Conservation (phyloP, 1,139 yeast species). For the Blastobotrys arbuscula region DNA sequence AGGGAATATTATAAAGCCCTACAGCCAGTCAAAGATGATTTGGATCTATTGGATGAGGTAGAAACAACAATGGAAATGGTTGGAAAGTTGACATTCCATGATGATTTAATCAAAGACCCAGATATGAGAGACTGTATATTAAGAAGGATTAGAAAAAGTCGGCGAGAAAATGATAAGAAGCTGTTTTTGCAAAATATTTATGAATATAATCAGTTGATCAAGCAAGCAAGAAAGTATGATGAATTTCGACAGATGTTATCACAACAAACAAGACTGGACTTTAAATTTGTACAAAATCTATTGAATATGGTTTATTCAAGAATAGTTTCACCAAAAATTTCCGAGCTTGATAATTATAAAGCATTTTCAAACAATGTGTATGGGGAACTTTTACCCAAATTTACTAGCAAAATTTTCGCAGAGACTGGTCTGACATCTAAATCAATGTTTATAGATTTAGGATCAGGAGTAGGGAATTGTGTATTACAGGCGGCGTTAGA, state of each 20-base stretch:
- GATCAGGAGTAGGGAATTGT: conserved; percentile 93
- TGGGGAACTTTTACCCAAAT: conserved; percentile 82
- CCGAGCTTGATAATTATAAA: conserved; percentile 60
- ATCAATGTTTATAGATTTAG: conserved; percentile 71
- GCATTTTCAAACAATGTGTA: conserved; percentile 90
- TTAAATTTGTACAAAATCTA: conserved; percentile 59
- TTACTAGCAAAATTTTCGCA: conserved; percentile 61
- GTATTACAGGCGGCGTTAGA: conserved; percentile 86
- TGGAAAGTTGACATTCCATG: conserved; percentile 41
- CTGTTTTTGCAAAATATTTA: conserved; percentile 35
- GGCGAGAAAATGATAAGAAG: conserved; percentile 36
- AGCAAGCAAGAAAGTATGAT: conserved; percentile 32
- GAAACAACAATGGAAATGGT: conserved; percentile 49
- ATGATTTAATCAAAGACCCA: conserved; percentile 40
- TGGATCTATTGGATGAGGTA: conserved; percentile 70
- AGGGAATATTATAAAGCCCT: conserved; percentile 21
- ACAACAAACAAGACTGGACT: conserved; percentile 44
- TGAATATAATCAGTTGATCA: conserved; percentile 40
- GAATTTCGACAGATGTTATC: conserved; percentile 36
- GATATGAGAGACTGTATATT: conserved; percentile 39
- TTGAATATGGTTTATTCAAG: conserved; percentile 69
- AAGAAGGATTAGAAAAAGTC: conserved; percentile 41
- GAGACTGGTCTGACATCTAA: conserved; percentile 53
- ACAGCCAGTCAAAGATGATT: conserved; percentile 35
- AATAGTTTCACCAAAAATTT: conserved; percentile 69